A percentile compares a stretch with the other conserved stretches of the same genome.
phyloP scores from a whole-genome alignment of 257 asterid genomes.

The Fraxinus pennsylvanica region DNA sequence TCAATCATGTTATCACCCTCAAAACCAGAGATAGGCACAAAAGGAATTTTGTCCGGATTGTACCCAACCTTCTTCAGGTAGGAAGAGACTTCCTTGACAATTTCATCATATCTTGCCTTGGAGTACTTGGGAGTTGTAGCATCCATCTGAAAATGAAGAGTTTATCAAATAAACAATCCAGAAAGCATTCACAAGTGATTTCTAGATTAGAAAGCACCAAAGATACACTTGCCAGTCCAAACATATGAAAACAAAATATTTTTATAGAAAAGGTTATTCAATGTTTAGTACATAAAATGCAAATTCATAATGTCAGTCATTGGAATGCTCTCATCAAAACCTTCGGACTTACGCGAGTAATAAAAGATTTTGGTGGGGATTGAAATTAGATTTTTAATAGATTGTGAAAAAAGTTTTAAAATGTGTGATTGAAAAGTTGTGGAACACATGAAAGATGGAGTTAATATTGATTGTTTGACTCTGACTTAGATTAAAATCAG shows the following conservation, averaged over 20 bases:
- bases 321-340: background rate
- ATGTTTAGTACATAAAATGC: too few relatives aligned
- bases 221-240: background rate
- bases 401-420: too few relatives aligned
- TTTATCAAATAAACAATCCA: background rate
- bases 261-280: too few relatives aligned
- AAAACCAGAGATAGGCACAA: conserved; percentile 45
- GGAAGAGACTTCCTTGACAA: conserved; percentile 49
- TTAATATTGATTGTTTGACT: too few relatives aligned
- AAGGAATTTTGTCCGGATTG: conserved; percentile 43
- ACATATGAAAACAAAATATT: background rate
- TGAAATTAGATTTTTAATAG: too few relatives aligned
- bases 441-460: too few relatives aligned
- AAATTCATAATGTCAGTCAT: too few relatives aligned
- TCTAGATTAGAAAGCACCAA: background rate
- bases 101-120: conserved; percentile 48
- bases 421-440: too few relatives aligned
- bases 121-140: conserved; percentile 52
- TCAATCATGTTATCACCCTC: conserved; percentile 50
- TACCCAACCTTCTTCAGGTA: conserved; percentile 47
- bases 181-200: background rate
- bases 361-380: background rate
- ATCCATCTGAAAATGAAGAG: conserved; percentile 37
- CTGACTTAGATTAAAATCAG: too few relatives aligned
- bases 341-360: background rate